Base-by-base conservation (phyloP, 345 rosid species). In the Arabidopsis suecica region DNA sequence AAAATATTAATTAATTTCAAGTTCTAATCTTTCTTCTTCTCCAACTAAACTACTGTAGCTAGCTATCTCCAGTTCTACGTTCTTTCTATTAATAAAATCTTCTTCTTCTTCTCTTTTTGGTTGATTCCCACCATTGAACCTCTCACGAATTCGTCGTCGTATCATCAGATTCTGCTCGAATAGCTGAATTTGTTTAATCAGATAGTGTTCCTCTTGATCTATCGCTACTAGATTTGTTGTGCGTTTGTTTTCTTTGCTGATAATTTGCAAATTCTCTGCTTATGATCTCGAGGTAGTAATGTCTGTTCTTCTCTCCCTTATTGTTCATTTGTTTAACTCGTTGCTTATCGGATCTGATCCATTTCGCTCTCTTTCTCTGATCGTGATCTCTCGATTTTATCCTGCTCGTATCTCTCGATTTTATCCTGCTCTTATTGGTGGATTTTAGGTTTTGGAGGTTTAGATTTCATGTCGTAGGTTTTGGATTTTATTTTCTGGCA, bases 341-440 rank as follows among this genome's bases (percentile, higher is more conserved):
- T 4, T 49, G 44, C 69, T 61, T 71, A 48, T 65, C 50, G 56
- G 75, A 74, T 79, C 82, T 63, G 75, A 78, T 71, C 81, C 68
- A 28, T 0, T 71, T 32, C 48, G 33, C 3, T 20, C 18, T 44
- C 34, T 33, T 60, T 47, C 38, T 20, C 53, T 33, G 49, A 61
- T 76, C 57, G 33, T 56, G 55, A 63, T 49, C 54, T 67, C 61
- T 50, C 6, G 32, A 47, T 68, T 68, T 42, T 33, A 1, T 38
- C 25, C 18, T 59, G 53, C 13, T 34, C 13, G 18, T 16, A 16
- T 16, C 18, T 16, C 18, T 16, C 18, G 18, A 16, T 16, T 16
- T 16, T 16, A 16, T 16, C 18, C 18, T 16, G 18, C 18, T 16
- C 18, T 16, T 16, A 16, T 16, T 16, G 10, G 22, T 68, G 65